Conservation (phyloP, 441 rosid genomes). For the Isatis lusitanica region DNA sequence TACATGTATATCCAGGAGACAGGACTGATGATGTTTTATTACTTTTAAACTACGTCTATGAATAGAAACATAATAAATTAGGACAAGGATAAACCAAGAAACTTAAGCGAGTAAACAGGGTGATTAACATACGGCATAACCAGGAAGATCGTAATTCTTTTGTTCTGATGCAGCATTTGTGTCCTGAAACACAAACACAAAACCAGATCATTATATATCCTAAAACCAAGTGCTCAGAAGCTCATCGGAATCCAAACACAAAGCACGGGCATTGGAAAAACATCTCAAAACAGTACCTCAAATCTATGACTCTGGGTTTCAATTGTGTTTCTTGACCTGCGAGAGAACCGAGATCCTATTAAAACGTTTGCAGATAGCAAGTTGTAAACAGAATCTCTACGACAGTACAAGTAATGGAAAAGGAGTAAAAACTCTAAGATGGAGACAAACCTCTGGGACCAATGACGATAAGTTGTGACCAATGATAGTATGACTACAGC, state of each 20-base stretch:
- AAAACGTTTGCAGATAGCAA: conserved; percentile 2
- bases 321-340: conserved; percentile 52
- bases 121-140: conserved; percentile 72
- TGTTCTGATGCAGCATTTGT: conserved; percentile 42
- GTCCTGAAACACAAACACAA: conserved; percentile 45
- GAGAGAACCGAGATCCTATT: conserved; percentile 15
- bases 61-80: neutral
- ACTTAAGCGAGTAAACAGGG: neutral
- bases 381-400: neutral
- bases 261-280: neutral
- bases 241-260: neutral
- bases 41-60: neutral
- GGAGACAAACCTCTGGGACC: conserved; percentile 64
- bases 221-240: neutral
- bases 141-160: conserved; percentile 76
- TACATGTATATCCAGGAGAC: neutral
- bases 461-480: conserved; percentile 62
- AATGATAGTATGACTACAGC: conserved; percentile 51
- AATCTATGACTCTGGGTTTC: conserved; percentile 40
- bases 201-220: conserved; percentile 14
- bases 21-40: neutral
- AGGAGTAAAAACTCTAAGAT: neutral
- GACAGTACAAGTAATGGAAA: neutral
- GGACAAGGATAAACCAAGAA: neutral
- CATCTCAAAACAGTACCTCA: conserved; percentile 41